Evolutionary conservation across 2,329 filamentous ascomycete genomes (phyloP).

Genomic region (Neoarthrinium moseri): DNA sequence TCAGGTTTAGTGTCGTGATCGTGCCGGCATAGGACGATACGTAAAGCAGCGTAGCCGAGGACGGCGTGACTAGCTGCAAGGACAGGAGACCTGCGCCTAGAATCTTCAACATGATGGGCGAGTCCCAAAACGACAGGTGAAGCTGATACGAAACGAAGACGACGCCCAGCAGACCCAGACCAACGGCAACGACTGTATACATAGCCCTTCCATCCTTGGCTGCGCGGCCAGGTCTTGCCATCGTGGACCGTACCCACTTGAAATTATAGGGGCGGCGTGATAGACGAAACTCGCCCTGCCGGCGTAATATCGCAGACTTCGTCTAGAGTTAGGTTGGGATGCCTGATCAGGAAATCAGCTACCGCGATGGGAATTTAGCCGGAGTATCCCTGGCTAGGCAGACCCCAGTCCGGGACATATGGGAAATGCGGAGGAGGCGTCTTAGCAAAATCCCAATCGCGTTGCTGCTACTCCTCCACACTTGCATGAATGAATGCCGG

Average conservation of each 20-base stretch:
- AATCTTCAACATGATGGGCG: slow-evolving; percentile 22
- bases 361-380: slow-evolving; percentile 9
- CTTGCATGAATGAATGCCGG: neutral
- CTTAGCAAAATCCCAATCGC: neutral
- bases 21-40: slow-evolving; percentile 48
- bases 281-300: neutral
- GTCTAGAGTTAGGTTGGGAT: neutral
- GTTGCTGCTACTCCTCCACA: neutral
- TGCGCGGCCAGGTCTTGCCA: neutral
- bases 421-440: neutral
- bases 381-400: slow-evolving; percentile 2
- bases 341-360: slow-evolving; percentile 4
- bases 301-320: slow-evolving; percentile 2
- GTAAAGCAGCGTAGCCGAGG: slow-evolving; percentile 41
- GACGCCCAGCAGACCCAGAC: neutral
- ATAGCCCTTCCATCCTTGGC: neutral
- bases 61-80: slow-evolving; percentile 25
- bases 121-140: neutral
- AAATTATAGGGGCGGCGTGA: neutral
- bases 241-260: neutral
- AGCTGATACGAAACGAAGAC: slow-evolving; percentile 1
- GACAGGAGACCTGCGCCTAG: slow-evolving; percentile 23
- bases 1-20: slow-evolving; percentile 47
- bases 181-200: neutral
- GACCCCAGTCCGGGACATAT: neutral